Base-by-base conservation (phyloP, 2,329 filamentous ascomycete genomes). In the Fusarium tjaetaba region DNA sequence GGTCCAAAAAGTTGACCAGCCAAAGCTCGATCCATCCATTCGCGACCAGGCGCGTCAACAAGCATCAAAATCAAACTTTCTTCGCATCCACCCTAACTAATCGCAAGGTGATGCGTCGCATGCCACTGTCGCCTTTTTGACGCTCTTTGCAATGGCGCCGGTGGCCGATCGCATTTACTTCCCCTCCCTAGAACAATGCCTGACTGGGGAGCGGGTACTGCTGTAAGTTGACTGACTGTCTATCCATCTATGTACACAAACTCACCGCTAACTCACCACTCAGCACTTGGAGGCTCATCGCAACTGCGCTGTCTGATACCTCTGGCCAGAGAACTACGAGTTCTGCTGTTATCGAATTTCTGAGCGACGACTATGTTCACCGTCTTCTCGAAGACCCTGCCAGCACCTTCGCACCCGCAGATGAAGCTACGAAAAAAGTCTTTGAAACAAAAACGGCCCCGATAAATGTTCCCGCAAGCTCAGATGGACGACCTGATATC, bases 381-480 rank as follows among this genome's bases (percentile, higher is more conserved):
- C 85, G 88, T 61, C 86, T 95, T 65, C 88, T 98, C 65, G 90
- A 89, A 74, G 88, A 89, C 62, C 92, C 94, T 32, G 87, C 91
- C 78, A 87, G 87, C 71, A 90, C 92, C 46, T 97, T 96, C 81
- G 84, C 88, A 65, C 82, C 88, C 78, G 87, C 72, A 86, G 91
- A 88, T 73, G 80, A 89, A 58, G 86, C 90, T 77, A 89, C 92
- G 36, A 93, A 91, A 81, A 87, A 89, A 74, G 88, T 89, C 24
- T 97, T 97, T 79, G 93, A 97, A 69, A 93, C 93, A 26, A 95
- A 92, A 82, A 97, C 94, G 2, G 93, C 95, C 28, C 93, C 95
- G 10, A 97, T 98, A 70, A 93, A 97, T 80, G 90, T 95, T 55
- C 90, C 94, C 4, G 90, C 93, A 24, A 89, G 89, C 10, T 85